Conservation (phyloP, 2,329 filamentous ascomycete species). For the Coniella lustricola region DNA sequence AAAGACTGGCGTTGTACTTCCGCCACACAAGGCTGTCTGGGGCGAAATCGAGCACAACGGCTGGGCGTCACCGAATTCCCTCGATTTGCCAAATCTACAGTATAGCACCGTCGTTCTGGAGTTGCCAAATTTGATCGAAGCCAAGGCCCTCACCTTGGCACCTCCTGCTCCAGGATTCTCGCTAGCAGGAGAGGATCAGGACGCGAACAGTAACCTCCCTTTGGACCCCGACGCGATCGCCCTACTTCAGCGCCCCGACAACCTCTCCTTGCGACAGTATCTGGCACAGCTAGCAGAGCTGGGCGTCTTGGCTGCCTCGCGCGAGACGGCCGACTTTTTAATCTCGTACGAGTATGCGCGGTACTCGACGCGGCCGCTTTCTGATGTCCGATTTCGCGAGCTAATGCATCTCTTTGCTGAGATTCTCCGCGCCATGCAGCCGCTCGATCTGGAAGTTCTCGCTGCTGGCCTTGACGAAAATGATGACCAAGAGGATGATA, state of each 20-base stretch:
- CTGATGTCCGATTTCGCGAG: constrained; percentile 63
- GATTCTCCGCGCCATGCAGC: constrained; percentile 68
- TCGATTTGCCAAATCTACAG: constrained; percentile 72
- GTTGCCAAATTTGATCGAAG: constrained; percentile 84
- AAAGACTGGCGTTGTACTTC: constrained; percentile 40
- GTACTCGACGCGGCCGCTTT: constrained; percentile 66
- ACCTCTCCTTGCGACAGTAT: constrained; percentile 75
- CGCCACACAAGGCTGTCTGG: constrained; percentile 56
- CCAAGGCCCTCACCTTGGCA: constrained; percentile 81
- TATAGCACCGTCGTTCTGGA: constrained; percentile 77
- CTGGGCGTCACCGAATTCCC: constrained; percentile 74
- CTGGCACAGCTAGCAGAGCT: constrained; percentile 62
- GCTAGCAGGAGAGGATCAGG: constrained; percentile 22
- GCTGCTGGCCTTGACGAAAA: constrained; percentile 22
- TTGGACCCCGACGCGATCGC: constrained; percentile 63
- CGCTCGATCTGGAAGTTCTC: constrained; percentile 50
- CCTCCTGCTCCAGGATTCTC: constrained; percentile 39
- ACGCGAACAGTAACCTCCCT: constrained; percentile 27
- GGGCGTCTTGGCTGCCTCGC: constrained; percentile 46
- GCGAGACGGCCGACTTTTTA: constrained; percentile 57
- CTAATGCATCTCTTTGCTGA: constrained; percentile 83
- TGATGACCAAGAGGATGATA: constrained; percentile 18
- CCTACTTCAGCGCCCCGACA: constrained; percentile 61
- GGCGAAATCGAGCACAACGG: constrained; percentile 78
- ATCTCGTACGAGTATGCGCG: constrained; percentile 74